Evolutionary conservation across 2,329 filamentous ascomycete species (phyloP).

Genomic region (Pyrenochaeta sp.): DNA sequence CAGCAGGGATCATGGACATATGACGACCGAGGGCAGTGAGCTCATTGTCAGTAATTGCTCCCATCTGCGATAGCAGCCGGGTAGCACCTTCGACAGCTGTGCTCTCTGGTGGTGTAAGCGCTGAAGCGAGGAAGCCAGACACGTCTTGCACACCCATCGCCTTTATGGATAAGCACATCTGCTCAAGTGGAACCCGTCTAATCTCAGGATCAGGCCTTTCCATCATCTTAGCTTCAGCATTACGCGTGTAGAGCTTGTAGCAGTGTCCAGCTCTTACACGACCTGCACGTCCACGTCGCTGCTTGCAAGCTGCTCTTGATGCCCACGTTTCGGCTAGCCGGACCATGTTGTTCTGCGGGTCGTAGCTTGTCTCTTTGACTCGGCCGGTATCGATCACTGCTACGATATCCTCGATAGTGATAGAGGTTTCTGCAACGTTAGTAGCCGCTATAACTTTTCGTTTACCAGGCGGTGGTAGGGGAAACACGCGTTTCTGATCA

Average conservation of each 20-base stretch:
- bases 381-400: slow-evolving; percentile 94
- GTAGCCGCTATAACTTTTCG: slow-evolving; percentile 94
- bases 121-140: slow-evolving; percentile 79
- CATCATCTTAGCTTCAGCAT: slow-evolving; percentile 83
- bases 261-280: slow-evolving; percentile 90
- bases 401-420: slow-evolving; percentile 97
- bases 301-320: slow-evolving; percentile 91
- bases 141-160: slow-evolving; percentile 93
- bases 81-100: slow-evolving; percentile 88
- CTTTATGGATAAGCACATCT: slow-evolving; percentile 91
- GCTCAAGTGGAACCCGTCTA: slow-evolving; percentile 88
- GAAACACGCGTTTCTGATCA: slow-evolving; percentile 89
- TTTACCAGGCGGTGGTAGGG: slow-evolving; percentile 76
- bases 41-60: slow-evolving; percentile 84
- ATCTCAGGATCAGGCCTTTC: slow-evolving; percentile 94
- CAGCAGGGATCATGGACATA: slow-evolving; percentile 93
- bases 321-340: slow-evolving; percentile 96
- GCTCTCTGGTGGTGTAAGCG: slow-evolving; percentile 86
- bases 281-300: slow-evolving; percentile 90
- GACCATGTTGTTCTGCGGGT: slow-evolving; percentile 90
- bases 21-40: slow-evolving; percentile 91
- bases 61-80: slow-evolving; percentile 80
- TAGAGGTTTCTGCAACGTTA: slow-evolving; percentile 97
- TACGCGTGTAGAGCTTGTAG: slow-evolving; percentile 93
- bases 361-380: slow-evolving; percentile 96